Percentiles rank a stretch among this genome's conserved stretches.
Conservation (phyloP, 192 early-diverging fungal genomes). For the Allomyces javanicus region DNA sequence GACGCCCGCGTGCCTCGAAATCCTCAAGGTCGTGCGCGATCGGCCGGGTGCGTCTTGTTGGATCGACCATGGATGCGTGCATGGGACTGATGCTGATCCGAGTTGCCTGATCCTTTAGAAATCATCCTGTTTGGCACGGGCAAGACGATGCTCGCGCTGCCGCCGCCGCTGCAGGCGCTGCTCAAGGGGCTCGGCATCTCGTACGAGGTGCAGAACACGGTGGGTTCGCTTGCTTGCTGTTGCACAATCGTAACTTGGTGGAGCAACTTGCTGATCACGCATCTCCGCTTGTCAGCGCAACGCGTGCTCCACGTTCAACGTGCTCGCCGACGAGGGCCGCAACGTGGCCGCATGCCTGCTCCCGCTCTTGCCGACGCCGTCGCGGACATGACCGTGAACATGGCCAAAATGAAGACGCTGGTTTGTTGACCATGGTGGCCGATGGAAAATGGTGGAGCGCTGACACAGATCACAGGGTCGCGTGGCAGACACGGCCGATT, state of each 20-base stretch:
- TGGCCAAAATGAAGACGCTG: too few species aligned
- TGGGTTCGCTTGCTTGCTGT: background rate
- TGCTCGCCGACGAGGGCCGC: conserved; percentile 25
- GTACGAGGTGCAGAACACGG: background rate
- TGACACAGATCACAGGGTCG: too few species aligned
- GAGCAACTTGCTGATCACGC: too few species aligned
- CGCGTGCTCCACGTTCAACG: conserved; percentile 28
- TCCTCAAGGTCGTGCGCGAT: background rate
- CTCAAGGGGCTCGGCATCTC: background rate
- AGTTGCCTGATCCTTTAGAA: background rate
- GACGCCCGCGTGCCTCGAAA: background rate
- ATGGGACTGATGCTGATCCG: too few species aligned
- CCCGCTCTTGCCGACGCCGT: conserved; percentile 24
- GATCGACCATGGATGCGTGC: too few species aligned
- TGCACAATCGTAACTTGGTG: too few species aligned
- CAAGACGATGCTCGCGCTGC: background rate
- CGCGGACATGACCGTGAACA: too few species aligned
- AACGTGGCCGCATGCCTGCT: conserved; percentile 19
- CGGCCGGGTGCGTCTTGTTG: background rate
- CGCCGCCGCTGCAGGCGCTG: background rate
- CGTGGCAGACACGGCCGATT: too few species aligned
- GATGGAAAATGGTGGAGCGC: too few species aligned
- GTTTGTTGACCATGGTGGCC: too few species aligned
- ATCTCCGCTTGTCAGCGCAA: conserved; percentile 9
- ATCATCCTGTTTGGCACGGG: background rate